Percentiles rank a stretch among this genome's conserved stretches.
Conservation (phyloP, 495 filamentous ascomycete genomes). For the Xanthoparmelia taractica region DNA sequence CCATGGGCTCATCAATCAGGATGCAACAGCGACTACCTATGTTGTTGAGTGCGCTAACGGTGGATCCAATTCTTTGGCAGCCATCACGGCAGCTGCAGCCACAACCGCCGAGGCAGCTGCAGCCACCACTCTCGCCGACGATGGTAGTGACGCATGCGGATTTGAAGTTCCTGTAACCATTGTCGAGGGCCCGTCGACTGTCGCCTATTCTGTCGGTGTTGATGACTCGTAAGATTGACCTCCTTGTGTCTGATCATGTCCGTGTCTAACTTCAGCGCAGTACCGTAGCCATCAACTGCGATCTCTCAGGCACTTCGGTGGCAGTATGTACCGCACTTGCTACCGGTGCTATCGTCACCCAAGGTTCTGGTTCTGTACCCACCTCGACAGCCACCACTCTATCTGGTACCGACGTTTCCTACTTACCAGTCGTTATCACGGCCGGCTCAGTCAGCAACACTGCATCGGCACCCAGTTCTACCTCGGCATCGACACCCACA, state of each 20-base stretch:
- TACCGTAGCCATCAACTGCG: neutral
- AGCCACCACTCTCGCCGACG: neutral
- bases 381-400: neutral
- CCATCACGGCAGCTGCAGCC: neutral
- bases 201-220: neutral
- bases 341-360: neutral
- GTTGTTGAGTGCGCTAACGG: slow-evolving; percentile 6
- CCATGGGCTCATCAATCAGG: neutral
- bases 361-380: neutral
- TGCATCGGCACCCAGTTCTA: slow-evolving; percentile 2
- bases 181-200: slow-evolving; percentile 11
- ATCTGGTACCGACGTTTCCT: neutral
- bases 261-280: neutral
- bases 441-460: slow-evolving; percentile 6
- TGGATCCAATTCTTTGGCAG: neutral
- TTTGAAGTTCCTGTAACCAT: slow-evolving; percentile 3
- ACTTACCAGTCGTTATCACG: neutral
- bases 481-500: neutral
- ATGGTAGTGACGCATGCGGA: neutral
- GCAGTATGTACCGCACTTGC: neutral
- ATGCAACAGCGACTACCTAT: slow-evolving; percentile 5
- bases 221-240: neutral
- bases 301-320: slow-evolving; percentile 4
- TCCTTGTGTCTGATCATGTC: too few relatives aligned
- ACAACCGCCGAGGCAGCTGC: neutral